Evolutionary conservation across 179 eudicot species (phyloP), one percentile per base, ranked within the genome.

Genomic region (Vitellaria paradoxa): DNA sequence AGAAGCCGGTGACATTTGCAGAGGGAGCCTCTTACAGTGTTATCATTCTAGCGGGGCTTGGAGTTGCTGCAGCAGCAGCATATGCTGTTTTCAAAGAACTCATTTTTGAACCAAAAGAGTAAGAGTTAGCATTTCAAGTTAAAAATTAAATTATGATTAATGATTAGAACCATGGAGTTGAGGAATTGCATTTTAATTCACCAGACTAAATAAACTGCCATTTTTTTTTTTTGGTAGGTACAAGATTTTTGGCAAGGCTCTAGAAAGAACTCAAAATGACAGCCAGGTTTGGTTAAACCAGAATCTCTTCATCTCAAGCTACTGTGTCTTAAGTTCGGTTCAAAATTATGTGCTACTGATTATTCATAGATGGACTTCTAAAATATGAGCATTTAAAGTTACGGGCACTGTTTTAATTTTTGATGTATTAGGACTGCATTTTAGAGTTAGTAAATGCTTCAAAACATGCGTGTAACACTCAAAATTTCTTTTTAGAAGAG

Each of bases 11-110:
- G 76, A 87, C 92, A 45, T 93, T 89, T 81, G 82, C 92, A 0
- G 97, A 93, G 82, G 98, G 97, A 72, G 98, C 93, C 71, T 88
- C 93, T 49, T 92, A 92, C 75, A 81, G 86, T 74, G 0, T 90
- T 65, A 81, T 92, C 77, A 92, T 93, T 76, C 88, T 92, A 59
- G 92, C 86, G 20, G 98, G 97, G 67, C 93, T 93, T 80, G 97
- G 93, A 74, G 55, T 92, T 77, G 95, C 95, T 47, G 93, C 82
- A 59, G 83, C 85, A 37, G 95, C 97, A 52, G 97, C 76, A 77
- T 93, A 93, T 86, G 97, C 78, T 73, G 97, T 92, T 77, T 88
- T 89, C 75, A 89, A 88, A 70, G 98, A 92, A 82, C 92, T 93
- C 46, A 87, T 93, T 82, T 87, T 90, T 79, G 84, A 88, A 81